A percentile compares a stretch with the other conserved stretches of the same genome.
Evolutionary conservation across 495 filamentous ascomycete genomes (phyloP).

Genomic region (Podospora appendiculata): DNA sequence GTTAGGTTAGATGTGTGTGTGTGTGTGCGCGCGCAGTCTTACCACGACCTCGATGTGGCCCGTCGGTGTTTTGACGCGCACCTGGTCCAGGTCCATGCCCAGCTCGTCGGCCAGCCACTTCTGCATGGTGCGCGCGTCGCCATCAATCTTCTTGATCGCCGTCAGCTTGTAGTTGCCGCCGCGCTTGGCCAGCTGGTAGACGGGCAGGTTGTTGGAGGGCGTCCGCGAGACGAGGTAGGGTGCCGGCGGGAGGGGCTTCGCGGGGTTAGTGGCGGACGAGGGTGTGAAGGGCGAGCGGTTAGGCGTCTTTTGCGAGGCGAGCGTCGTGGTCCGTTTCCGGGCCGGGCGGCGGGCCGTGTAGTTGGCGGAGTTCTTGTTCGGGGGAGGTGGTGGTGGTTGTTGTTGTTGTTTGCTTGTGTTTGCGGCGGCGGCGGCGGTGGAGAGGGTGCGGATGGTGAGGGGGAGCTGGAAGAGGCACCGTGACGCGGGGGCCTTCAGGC

Average conservation of each 20-base stretch:
- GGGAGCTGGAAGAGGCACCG: not conserved
- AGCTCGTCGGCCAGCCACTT: slow-evolving; percentile 33
- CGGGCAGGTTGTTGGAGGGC: slow-evolving; percentile 58
- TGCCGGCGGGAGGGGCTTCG: slow-evolving; percentile 1
- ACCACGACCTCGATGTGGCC: slow-evolving; percentile 61
- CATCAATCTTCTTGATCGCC: slow-evolving; percentile 68
- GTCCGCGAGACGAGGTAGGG: slow-evolving; percentile 73
- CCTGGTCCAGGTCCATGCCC: slow-evolving; percentile 34
- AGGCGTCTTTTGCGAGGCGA: not conserved
- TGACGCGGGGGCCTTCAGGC: not conserved
- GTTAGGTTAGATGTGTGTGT: no score
- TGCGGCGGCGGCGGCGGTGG: not conserved
- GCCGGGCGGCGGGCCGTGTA: not conserved
- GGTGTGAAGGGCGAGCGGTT: no score
- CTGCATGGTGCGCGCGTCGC: slow-evolving; percentile 52
- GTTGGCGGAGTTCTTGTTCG: not conserved
- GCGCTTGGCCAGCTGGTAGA: slow-evolving; percentile 69
- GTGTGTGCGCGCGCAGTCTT: slow-evolving; percentile 8
- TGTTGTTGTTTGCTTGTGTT: not conserved
- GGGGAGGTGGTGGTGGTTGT: not conserved
- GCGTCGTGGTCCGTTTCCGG: not conserved
- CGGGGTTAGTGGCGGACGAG: not conserved
- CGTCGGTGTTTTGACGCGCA: slow-evolving; percentile 52
- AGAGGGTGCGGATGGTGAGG: not conserved
- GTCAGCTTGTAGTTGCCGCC: slow-evolving; percentile 75